Base-by-base conservation (phyloP, 441 rosid species). In the Pelargonium citronellum region DNA sequence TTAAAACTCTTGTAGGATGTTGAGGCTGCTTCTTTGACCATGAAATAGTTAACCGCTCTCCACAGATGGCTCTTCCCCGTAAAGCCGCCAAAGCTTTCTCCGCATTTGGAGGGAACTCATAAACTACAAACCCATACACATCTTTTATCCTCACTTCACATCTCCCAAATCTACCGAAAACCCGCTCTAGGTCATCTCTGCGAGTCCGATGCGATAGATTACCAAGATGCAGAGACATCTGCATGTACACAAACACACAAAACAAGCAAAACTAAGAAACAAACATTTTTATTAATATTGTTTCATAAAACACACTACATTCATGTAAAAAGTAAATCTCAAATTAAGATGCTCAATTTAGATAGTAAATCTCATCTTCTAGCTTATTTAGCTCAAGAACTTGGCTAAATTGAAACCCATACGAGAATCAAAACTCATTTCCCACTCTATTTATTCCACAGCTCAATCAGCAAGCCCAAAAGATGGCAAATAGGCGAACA, bases 1-100 rank as follows among this genome's bases (percentile, higher is more conserved):
- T 76, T 57, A 73, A 67, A 63, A 63, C 64, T 46, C 69, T 80
- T 67, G 73, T 69, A 71, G 49, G 39, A 53, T 75, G 73, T 68
- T 67, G 80, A 49, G 84, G 87, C 74, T 86, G 89, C 72, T 81
- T 78, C 19, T 82, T 84, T 27, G 89, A 86, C 87, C 87, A 83
- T 4, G 80, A 41, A 66, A 83, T 81, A 66, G 81, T 79, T 24
- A 83, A 73, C 61, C 78, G 75, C 82, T 82, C 57, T 69, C 87
- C 84, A 68, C 84, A 83, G 27, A 82, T 83, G 63, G 70, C 43
- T 67, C 73, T 78, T 17, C 81, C 79, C 7, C 71, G 76, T 6
- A 86, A 72, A 22, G 77, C 78, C 73, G 77, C 71, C 79, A 86
- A 71, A 39, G 89, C 89, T 69, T 69, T 80, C 64, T 80, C 80